Base-by-base conservation (phyloP, 2,329 filamentous ascomycete species). In the Cladophialophora exuberans region DNA sequence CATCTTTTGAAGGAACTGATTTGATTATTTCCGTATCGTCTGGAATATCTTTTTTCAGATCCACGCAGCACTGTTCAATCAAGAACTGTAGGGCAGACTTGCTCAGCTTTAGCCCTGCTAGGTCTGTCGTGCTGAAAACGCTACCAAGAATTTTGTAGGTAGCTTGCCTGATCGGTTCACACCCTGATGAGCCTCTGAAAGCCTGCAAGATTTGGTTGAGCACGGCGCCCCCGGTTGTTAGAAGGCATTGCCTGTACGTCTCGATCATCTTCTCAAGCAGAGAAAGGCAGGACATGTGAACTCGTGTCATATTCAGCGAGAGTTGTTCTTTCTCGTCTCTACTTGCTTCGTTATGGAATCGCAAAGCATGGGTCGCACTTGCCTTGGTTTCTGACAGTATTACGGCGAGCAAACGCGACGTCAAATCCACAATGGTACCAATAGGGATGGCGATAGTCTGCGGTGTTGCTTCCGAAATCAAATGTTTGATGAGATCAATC, bases 241-340 rank as follows among this genome's bases (percentile, higher is more conserved):
- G 65, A 33, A 83, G 79, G 56, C 79, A 82, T 13, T 74, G 72
- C 25, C 79, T 79, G 20, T 92, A 76, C 9, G 87, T 80, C 50
- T 77, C 70, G 18, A 83, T 68, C 41, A 94, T 67, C 9, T 76
- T 71, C 6, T 77, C 70, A 18, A 89, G 72, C 1, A 96, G 72
- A 18, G 81, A 72, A 50, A 96, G 73, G n/a, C 83, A 81, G 11
- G 87, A 84, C 11, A 85, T 72, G 66, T 97, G 90, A 33, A 97
- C 82, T 7, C 81, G 78, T 3, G 92, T 89, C 9, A 97, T 78
- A 15, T 83, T 77, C 42, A 81, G 75, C 83, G 88, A 92, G 3
- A 97, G 78, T 39, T 86, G 83, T 49, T 96, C 90, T 57, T 87
- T 86, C 71, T 97, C 93, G 45, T 95, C 89, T 57, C 87, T 83